Base-by-base conservation (phyloP, 148 eudicot species). In the Chenopodium berlandieri region DNA sequence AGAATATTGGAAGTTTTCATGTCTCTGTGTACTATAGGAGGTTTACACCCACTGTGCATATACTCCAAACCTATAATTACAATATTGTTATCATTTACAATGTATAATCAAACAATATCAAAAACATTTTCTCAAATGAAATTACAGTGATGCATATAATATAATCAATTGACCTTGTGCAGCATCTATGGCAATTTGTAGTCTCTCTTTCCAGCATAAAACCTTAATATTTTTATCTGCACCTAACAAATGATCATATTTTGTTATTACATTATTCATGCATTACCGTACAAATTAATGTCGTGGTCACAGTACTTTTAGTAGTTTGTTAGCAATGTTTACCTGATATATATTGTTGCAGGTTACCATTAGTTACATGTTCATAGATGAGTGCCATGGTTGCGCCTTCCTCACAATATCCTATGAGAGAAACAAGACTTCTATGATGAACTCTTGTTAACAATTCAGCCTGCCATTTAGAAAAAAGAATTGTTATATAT, bases 391-490 rank as follows among this genome's bases (percentile, higher is more conserved):
- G 83, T 64, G 78, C 78, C 83, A 74, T 75, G 3, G 65, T 32
- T 9, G 27, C 30, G 60, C 73, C 73, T 65, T 74, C 83, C 10
- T 81, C 83, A 22, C 83, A 81, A 48, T 75, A 81, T 13, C 83
- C 83, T 34, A 74, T 52, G 6, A 81, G 78, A 48, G 78, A 74
- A n/a, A 82, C 84, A 50, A 82, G 75, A 13, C 58, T 76, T 54
- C 37, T 81, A 52, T 82, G 84, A 50, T 82, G 80, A 82, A 82
- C 70, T 76, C 84, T 82, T n/a, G 25, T 68, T 64, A 82, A 58
- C 9, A 82, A 75, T 20, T 80, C 71, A 14, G 77, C 77, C 77
- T 76, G 75, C 11, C 12, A 31, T 14, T 22, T 19, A n/a, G 60
- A 64, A 77, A 52, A 78, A 13, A 30, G 7, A 78, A 34, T 23